A percentile compares a stretch with the other conserved stretches of the same genome.
These are phyloP conservation scores for Mycena sanguinolenta DNA, from an alignment of 768 basidiomycete genomes.

Conservation along the genomic window DNA sequence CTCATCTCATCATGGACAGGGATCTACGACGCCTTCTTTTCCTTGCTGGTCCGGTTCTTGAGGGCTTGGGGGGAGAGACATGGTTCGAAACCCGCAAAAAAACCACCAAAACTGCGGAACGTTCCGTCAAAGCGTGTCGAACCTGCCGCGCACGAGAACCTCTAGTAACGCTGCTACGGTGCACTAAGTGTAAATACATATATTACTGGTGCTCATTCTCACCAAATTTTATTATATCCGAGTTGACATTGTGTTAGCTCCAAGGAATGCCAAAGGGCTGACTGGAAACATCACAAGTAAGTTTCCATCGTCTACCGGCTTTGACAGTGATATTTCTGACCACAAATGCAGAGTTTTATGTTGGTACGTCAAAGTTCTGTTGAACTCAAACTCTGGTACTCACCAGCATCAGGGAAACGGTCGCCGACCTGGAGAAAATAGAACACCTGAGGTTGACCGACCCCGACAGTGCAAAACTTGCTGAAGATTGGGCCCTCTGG, in stretches of 20 bases:
- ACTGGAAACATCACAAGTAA: slow-evolving; percentile 44
- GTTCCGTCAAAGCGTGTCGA: slow-evolving; percentile 33
- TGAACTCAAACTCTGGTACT: neutral
- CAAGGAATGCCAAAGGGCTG: slow-evolving; percentile 39
- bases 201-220: slow-evolving; percentile 40
- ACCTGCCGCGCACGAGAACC: slow-evolving; percentile 38
- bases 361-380: slow-evolving; percentile 11
- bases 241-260: slow-evolving; percentile 32
- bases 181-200: slow-evolving; percentile 40
- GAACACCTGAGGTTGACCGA: slow-evolving; percentile 29
- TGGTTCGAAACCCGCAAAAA: slow-evolving; percentile 37
- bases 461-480: slow-evolving; percentile 32
- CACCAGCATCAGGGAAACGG: slow-evolving; percentile 27
- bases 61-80: slow-evolving; percentile 35
- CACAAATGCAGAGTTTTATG: slow-evolving; percentile 7
- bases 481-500: slow-evolving; percentile 42
- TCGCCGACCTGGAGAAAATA: slow-evolving; percentile 18
- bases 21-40: slow-evolving; percentile 7
- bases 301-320: neutral
- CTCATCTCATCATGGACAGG: slow-evolving; percentile 11
- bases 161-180: slow-evolving; percentile 35
- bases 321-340: neutral
- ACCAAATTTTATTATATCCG: neutral
- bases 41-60: slow-evolving; percentile 33
- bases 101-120: slow-evolving; percentile 35